A percentile compares a stretch with the other conserved stretches of the same genome.
Conservation (phyloP, 257 asterid genomes). For the Nicotiana noctiflora region DNA sequence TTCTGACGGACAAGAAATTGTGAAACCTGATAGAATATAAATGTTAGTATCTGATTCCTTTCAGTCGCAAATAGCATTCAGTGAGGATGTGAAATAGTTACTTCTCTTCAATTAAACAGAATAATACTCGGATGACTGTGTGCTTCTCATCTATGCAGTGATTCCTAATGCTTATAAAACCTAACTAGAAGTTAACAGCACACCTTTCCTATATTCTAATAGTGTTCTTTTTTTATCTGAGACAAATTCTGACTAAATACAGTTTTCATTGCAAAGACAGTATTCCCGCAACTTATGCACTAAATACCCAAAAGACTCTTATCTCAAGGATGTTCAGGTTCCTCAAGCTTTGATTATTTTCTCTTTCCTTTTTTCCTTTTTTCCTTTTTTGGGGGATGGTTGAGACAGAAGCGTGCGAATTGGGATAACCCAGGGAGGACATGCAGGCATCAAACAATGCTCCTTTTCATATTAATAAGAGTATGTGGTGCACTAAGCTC, state of each 20-base stretch:
- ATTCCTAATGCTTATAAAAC: neutral
- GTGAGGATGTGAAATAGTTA: neutral
- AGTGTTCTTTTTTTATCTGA: neutral
- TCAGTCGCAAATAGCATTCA: neutral
- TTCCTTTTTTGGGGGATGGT: too few relatives aligned
- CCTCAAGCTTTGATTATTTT: too few relatives aligned
- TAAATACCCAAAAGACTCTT: too few relatives aligned
- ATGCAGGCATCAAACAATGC: neutral
- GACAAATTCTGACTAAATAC: neutral
- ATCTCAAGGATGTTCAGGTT: neutral
- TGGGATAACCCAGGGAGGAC: neutral
- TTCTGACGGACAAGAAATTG: conserved; percentile 75
- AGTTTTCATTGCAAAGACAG: neutral
- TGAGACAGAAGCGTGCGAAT: neutral
- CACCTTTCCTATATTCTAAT: neutral
- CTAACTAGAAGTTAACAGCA: neutral
- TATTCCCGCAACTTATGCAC: neutral
- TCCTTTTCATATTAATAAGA: neutral
- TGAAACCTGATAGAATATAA: conserved; percentile 42
- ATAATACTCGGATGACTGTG: neutral
- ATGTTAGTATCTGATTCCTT: neutral
- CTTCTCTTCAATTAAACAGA: neutral
- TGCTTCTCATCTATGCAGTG: neutral
- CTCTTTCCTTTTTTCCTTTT: too few relatives aligned
- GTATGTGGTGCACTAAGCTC: neutral